These are phyloP conservation scores for Inosperma sp. DNA, from an alignment of 768 basidiomycete genomes.

Conservation along the genomic window DNA sequence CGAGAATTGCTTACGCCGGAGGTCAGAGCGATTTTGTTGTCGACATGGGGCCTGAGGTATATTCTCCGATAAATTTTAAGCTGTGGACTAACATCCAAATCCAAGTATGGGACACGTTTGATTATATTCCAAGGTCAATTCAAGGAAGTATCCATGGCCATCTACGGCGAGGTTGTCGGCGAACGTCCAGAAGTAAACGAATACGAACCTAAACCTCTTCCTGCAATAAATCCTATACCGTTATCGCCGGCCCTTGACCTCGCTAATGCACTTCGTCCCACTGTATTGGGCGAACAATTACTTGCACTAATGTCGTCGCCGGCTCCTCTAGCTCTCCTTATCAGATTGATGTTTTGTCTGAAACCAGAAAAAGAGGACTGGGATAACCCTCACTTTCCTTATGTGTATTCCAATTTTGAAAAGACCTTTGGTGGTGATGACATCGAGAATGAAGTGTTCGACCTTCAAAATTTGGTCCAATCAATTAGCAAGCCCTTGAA, in stretches of 20 bases:
- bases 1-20: conserved; percentile 66
- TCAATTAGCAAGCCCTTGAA: conserved; percentile 54
- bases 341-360: conserved; percentile 73
- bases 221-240: conserved; percentile 30
- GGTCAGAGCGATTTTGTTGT: conserved; percentile 61
- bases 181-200: conserved; percentile 36
- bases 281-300: conserved; percentile 54
- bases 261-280: conserved; percentile 55
- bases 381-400: conserved; percentile 70
- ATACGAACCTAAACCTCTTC: conserved; percentile 42
- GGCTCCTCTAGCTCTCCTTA: conserved; percentile 58
- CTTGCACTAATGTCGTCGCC: conserved; percentile 57
- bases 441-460: conserved; percentile 43
- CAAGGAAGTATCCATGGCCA: conserved; percentile 57
- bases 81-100: too few relatives aligned
- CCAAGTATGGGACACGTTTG: conserved; percentile 66
- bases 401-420: conserved; percentile 57
- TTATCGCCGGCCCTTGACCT: conserved; percentile 56
- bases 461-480: conserved; percentile 54
- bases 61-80: conserved; percentile 18
- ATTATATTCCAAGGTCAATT: conserved; percentile 81
- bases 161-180: conserved; percentile 52
- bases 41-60: conserved; percentile 65
- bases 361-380: conserved; percentile 78
- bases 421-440: conserved; percentile 19